Percentiles rank a stretch among this genome's conserved stretches.
Evolutionary conservation across 345 rosid species (phyloP).

Genomic region (Laguncularia racemosa): DNA sequence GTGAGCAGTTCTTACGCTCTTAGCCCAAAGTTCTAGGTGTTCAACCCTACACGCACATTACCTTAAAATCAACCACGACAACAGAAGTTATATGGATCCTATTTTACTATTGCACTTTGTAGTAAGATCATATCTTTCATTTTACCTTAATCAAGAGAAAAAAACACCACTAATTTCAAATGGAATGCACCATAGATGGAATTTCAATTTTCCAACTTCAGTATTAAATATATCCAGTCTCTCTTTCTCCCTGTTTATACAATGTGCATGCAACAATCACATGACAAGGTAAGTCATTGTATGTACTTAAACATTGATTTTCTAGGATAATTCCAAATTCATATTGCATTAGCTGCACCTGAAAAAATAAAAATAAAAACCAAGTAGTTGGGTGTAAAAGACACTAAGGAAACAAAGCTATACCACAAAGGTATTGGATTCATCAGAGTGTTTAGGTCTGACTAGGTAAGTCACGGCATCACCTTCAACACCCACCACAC

Average conservation of each 20-base stretch:
- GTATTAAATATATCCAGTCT: background rate
- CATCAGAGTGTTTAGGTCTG: constrained; percentile 34
- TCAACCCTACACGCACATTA: too few species aligned
- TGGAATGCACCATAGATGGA: background rate
- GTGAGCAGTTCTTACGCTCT: too few species aligned
- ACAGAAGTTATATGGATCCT: too few species aligned
- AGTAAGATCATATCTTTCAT: too few species aligned
- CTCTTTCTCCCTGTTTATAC: background rate
- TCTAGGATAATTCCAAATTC: background rate
- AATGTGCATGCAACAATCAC: background rate
- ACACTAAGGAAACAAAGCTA: background rate
- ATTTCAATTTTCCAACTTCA: background rate
- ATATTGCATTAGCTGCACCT: background rate
- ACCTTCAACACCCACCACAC: constrained; percentile 56
- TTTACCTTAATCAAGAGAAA: too few species aligned
- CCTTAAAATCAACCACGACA: too few species aligned
- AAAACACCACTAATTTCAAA: too few species aligned
- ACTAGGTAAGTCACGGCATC: constrained; percentile 42
- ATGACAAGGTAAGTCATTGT: too few species aligned
- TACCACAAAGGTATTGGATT: constrained; percentile 43
- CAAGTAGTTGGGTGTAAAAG: background rate
- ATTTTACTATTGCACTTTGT: too few species aligned
- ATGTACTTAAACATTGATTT: background rate
- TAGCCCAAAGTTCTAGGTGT: too few species aligned
- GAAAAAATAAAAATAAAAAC: background rate